These are phyloP conservation scores for Apiospora koreana DNA, from an alignment of 2,329 filamentous ascomycete genomes.

Conservation along the genomic window DNA sequence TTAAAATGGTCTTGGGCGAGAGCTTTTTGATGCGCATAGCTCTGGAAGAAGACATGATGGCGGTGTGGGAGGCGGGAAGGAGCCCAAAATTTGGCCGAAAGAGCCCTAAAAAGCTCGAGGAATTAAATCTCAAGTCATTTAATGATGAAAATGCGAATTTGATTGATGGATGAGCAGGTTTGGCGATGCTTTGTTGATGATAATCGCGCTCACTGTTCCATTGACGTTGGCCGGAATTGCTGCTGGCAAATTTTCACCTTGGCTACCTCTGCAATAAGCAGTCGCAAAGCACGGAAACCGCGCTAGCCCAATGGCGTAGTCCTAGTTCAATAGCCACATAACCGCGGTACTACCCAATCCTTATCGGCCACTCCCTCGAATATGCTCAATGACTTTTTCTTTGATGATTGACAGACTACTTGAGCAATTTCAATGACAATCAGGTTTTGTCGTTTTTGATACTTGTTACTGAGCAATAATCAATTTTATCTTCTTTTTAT, in stretches of 20 bases:
- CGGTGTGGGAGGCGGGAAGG: conserved; percentile 32
- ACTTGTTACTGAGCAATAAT: background rate
- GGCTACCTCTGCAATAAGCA: conserved; percentile 5
- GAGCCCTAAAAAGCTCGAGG: conserved; percentile 63
- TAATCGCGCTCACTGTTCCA: conserved; percentile 10
- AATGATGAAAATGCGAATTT: conserved; percentile 48
- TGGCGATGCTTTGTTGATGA: conserved; percentile 27
- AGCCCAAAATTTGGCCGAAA: conserved; percentile 47
- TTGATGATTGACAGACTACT: background rate
- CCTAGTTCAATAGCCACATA: background rate
- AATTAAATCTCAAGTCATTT: conserved; percentile 60
- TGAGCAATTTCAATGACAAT: background rate
- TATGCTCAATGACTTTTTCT: background rate
- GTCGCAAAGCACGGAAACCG: background rate
- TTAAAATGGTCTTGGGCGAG: conserved; percentile 84
- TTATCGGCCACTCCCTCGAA: background rate
- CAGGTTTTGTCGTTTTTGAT: background rate
- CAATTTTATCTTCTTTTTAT: background rate
- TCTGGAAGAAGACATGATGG: conserved; percentile 59
- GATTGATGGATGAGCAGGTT: conserved; percentile 14
- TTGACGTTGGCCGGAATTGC: conserved; percentile 10
- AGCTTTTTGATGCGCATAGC: conserved; percentile 88
- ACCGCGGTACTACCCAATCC: background rate
- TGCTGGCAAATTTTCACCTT: conserved; percentile 10
- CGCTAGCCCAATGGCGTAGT: conserved; percentile 3